A percentile compares a stretch with the other conserved stretches of the same genome.
These are phyloP conservation scores for Candida ortonii DNA, from an alignment of 805 yeast species.

Conservation along the genomic window DNA sequence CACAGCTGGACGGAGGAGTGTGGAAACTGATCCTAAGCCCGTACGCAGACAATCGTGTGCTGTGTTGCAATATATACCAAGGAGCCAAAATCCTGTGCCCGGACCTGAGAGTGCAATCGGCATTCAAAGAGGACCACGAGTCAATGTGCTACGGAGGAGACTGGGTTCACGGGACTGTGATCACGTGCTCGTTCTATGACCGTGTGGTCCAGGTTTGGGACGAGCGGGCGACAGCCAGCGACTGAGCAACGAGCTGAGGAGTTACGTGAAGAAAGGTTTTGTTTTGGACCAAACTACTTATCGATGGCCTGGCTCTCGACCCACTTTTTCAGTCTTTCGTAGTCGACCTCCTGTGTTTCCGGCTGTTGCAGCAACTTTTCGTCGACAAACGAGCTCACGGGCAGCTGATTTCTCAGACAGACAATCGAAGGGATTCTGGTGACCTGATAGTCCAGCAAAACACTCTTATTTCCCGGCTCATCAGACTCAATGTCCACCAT, in stretches of 20 bases:
- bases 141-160: constrained; percentile 97
- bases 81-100: constrained; percentile 74
- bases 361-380: constrained; percentile 29
- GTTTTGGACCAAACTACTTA: constrained; percentile 11
- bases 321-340: constrained; percentile 42
- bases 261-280: no score
- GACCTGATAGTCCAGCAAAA: constrained; percentile 54
- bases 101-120: constrained; percentile 34
- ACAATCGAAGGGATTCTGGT: constrained; percentile 62
- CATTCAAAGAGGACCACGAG: constrained; percentile 67
- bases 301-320: constrained; percentile 41
- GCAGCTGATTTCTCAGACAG: constrained; percentile 63
- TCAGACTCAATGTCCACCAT: constrained; percentile 74
- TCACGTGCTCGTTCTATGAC: constrained; percentile 92
- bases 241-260: no score
- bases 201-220: constrained; percentile 76
- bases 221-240: constrained; percentile 3
- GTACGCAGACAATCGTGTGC: constrained; percentile 43
- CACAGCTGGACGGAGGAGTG: constrained; percentile 86
- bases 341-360: constrained; percentile 37
- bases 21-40: constrained; percentile 81
- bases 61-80: constrained; percentile 92
- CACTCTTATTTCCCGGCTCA: constrained; percentile 56
- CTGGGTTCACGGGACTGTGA: constrained; percentile 61
- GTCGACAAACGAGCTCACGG: constrained; percentile 39